Evolutionary conservation across 176 grass and related monocot genomes (phyloP), one percentile per base, ranked within the genome.

Genomic region (Avena sativa): DNA sequence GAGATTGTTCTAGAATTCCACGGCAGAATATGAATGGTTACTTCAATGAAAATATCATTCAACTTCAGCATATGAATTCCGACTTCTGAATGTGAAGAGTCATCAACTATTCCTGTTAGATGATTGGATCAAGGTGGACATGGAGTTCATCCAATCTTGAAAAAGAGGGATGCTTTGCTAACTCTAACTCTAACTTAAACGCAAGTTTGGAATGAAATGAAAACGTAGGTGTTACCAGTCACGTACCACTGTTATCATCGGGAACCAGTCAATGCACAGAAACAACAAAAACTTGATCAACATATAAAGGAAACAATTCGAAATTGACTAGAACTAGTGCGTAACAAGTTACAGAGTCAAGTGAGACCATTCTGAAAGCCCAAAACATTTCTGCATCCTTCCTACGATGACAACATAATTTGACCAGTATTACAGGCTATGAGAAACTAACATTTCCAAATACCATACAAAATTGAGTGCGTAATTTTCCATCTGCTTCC

Each of bases 11-110:
- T 76, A 79, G 63, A 17, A 13, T 59, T 49, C 36, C 25, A 50
- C 2, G 34, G 32, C 55, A 65, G 14, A 89, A 79, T 47, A 66
- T 55, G 67, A 81, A 85, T 75, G 68, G 16, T 44, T 46, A 43
- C 14, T 75, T 46, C 0, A 56, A 52, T 72, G 53, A 62, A 71
- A 59, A 17, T 38, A 34, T 14, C 14, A 32, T 30, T 2, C 14
- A 7, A 16, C 13, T 85, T 26, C 14, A 56, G 44, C 32, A 76
- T 30, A 5, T 6, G 38, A 12, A 14, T 46, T n/a, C 28, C 38
- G 21, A 1, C 4, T 17, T 8, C 4, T 19, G 12, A 16, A 44
- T 44, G 32, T 34, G 32, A 34, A 34, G 32, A 34, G 32, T 34
- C 32, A 34, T 34, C 32, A 34, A 34, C 32, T 34, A 34, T 34